Conservation (phyloP, 169 alveolate genomes). For the Eimeria praecox region DNA sequence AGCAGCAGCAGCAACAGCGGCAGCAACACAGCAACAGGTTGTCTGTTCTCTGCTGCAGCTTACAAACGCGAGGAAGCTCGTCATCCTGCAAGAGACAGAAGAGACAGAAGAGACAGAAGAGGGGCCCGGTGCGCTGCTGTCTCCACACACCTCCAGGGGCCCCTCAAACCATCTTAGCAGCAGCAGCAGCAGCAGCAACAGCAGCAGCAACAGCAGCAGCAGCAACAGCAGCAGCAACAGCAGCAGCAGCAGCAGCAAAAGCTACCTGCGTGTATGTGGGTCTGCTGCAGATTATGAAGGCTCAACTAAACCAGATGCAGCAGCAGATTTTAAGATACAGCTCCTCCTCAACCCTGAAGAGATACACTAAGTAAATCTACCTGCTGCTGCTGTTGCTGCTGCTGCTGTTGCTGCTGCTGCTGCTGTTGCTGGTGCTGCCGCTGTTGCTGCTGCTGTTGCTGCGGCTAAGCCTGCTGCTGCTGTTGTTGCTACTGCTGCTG, state of each 20-base stretch:
- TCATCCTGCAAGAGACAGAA: conserved; percentile 8
- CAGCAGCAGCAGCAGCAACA: conserved; percentile 11
- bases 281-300: not conserved
- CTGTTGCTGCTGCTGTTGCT: not conserved
- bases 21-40: not conserved
- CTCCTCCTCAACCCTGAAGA: not conserved
- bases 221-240: conserved; percentile 14
- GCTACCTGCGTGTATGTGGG: not conserved
- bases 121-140: not conserved
- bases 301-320: not conserved
- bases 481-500: conserved; percentile 48
- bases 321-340: conserved; percentile 37
- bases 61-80: conserved; percentile 9
- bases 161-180: not conserved
- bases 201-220: conserved; percentile 33
- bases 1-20: conserved; percentile 22
- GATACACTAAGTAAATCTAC: not conserved
- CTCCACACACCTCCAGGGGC: not conserved
- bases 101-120: conserved; percentile 9
- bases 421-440: not conserved
- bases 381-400: conserved; percentile 6
- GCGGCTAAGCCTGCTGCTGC: not conserved
- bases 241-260: conserved; percentile 13
- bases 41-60: conserved; percentile 27
- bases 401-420: conserved; percentile 27